Base-by-base conservation (phyloP, 2,329 filamentous ascomycete species). In the Monosporascus sp. region DNA sequence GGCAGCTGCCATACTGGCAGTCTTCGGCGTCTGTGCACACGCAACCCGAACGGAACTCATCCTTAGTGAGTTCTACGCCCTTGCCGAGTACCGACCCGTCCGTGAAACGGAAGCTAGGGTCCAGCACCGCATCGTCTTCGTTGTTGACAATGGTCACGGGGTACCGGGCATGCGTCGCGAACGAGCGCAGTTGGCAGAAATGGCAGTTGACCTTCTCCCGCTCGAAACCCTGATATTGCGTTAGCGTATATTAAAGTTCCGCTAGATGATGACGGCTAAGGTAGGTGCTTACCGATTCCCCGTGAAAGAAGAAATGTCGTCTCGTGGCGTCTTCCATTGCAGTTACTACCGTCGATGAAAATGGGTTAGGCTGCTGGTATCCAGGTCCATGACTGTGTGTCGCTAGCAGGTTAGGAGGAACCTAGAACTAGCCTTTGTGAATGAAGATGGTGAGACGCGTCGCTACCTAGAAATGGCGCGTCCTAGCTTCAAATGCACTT, bases 61-160 rank as follows among this genome's bases (percentile, higher is more conserved):
- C 72, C 55, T 81, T 80, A 4, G 80, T 80, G 14, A 78, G 75
- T 44, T 79, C 67, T 0, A 93, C 85, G 20, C 82, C 86, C 1
- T 77, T 60, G 3, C 79, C 71, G 1, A 88, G 73, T 4, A 86
- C 72, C 9, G 83, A 84, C 1, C 77, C 69, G 6, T 84, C 74
- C 50, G 91, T 85, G 66, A 92, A 93, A 0, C 75, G 75, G 60
- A 94, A 95, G 39, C 80, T 72, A 0, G 81, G 69, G 0, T 87
- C 84, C 15, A 84, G 72, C n/a, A 60, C 76, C 58, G 61, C 75
- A 53, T 76, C 69, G 59, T 88, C 84, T 2, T 81, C 69, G 0
- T 76, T 71, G 63, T 93, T 93, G 49, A 84, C 71, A 1, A 92
- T 77, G 0, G 80, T 81, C 25, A 90, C 77, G 1, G 83, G 81